Percentiles rank a stretch among this genome's conserved stretches.
Evolutionary conservation across 495 filamentous ascomycete genomes (phyloP).

Genomic region (Xylaria intraflava): DNA sequence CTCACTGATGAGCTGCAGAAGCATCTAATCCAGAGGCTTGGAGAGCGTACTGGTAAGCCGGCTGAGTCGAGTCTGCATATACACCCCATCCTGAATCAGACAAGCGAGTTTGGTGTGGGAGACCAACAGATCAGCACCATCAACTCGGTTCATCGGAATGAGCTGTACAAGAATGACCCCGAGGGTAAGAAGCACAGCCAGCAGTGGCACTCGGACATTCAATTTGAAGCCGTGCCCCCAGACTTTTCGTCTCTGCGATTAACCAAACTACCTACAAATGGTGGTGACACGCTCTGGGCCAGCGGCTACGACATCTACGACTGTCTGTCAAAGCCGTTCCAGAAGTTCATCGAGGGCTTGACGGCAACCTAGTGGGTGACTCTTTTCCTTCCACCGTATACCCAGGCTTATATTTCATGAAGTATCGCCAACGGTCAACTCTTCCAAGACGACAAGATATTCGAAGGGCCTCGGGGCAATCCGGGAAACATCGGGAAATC

Average conservation of each 20-base stretch:
- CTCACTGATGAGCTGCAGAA: slow-evolving; percentile 62
- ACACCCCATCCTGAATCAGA: slow-evolving; percentile 61
- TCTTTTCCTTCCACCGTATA: too few species aligned
- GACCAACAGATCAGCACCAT: slow-evolving; percentile 74
- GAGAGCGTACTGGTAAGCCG: slow-evolving; percentile 61
- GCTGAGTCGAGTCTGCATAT: slow-evolving; percentile 62
- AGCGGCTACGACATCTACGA: slow-evolving; percentile 76
- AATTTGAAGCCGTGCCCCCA: slow-evolving; percentile 58
- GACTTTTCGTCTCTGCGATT: slow-evolving; percentile 60
- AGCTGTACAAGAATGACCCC: slow-evolving; percentile 20
- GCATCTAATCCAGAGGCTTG: slow-evolving; percentile 58
- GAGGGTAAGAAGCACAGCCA: slow-evolving; percentile 14
- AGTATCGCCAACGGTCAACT: slow-evolving; percentile 55
- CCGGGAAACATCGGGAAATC: slow-evolving; percentile 62
- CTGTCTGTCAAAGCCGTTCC: slow-evolving; percentile 58
- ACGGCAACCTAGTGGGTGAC: too few species aligned
- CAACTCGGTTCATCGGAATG: slow-evolving; percentile 5
- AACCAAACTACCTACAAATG: slow-evolving; percentile 58
- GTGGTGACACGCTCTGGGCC: slow-evolving; percentile 75
- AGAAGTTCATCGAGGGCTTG: slow-evolving; percentile 60
- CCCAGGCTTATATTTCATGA: slow-evolving; percentile 60
- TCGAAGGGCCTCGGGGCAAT: slow-evolving; percentile 50
- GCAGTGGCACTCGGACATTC: slow-evolving; percentile 64
- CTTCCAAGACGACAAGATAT: slow-evolving; percentile 49
- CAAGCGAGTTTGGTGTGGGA: slow-evolving; percentile 49